Evolutionary conservation across 2,329 filamentous ascomycete species (phyloP), one percentile per base, ranked within the genome.

Genomic region (Sarocladiaceae sp.): DNA sequence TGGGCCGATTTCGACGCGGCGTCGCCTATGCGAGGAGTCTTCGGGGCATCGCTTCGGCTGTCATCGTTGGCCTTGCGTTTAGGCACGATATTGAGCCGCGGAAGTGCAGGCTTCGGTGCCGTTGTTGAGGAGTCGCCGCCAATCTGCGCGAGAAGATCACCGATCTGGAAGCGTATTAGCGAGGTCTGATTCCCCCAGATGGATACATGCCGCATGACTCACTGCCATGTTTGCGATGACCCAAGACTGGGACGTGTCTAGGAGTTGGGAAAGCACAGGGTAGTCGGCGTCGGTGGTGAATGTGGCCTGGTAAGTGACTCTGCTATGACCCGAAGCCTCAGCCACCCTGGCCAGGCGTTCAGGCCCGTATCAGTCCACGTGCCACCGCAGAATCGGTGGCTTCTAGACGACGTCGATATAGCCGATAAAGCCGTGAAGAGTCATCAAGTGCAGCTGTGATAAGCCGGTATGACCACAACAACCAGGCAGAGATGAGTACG

Each of bases 11-110:
- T 54, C 31, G 53, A 44, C 13, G 46, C 43, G 26, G 50, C 49
- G 3, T 47, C 26, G 5, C 43, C 45, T 21, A 47, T 60, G 33
- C 67, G 69, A 21, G 66, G 63, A 3, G 65, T 52, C 58, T 78
- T 80, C 26, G 60, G 55, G 21, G 58, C 58, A 44, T 61, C 54
- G 43, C 56, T 59, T 33, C 61, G 61, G 23, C 72, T 56, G 45
- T 78, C 72, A 47, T 73, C 67, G 27, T 75, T 72, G 40, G 76
- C 73, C 56, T 82, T 83, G 51, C 79, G 72, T 61, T 83, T 83
- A 29, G 66, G 47, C 6, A 43, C 16, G n/a, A 11, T 43, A 18
- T 33, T 32, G 5, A 43, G 15, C 29, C 37, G 37, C n/a, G 37
- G n/a, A n/a, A 33, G 40, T 6, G 27, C 9, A n/a, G 40, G 40